Percentiles rank a stretch among this genome's conserved stretches.
Conservation (phyloP, 768 basidiomycete genomes). For the Cyathus striatus region DNA sequence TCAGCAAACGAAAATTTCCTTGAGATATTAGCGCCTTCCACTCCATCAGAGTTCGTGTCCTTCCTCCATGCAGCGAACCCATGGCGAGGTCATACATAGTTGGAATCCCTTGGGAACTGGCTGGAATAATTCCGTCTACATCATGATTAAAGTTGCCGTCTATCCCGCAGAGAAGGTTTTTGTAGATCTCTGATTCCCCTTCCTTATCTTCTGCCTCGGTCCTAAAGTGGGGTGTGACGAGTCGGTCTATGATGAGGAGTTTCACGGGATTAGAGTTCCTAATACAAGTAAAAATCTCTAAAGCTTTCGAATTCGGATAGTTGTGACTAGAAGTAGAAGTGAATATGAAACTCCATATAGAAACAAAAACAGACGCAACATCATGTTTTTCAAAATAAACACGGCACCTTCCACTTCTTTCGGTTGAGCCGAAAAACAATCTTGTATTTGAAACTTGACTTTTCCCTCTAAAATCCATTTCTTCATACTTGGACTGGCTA, state of each 20-base stretch:
- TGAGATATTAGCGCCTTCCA: background rate
- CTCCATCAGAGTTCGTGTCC: background rate
- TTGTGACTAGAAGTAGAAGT: background rate
- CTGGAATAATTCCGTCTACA: background rate
- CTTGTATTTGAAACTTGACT: background rate
- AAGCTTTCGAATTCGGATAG: background rate
- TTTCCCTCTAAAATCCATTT: background rate
- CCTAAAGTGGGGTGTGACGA: background rate
- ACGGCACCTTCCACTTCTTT: background rate
- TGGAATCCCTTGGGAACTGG: background rate
- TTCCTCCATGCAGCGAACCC: background rate
- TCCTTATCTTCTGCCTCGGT: background rate
- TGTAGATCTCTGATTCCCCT: background rate
- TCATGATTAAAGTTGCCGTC: background rate
- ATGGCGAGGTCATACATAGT: background rate
- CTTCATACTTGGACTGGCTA: background rate
- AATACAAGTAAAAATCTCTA: background rate
- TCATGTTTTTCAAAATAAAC: background rate
- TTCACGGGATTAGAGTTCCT: background rate
- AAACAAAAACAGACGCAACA: background rate
- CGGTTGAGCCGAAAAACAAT: background rate
- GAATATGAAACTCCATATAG: background rate
- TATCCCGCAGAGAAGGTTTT: background rate
- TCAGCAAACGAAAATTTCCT: background rate
- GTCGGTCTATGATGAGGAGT: background rate